Conservation (phyloP, 1,284 basidiomycete genomes). For the Trametes hirsuta region DNA sequence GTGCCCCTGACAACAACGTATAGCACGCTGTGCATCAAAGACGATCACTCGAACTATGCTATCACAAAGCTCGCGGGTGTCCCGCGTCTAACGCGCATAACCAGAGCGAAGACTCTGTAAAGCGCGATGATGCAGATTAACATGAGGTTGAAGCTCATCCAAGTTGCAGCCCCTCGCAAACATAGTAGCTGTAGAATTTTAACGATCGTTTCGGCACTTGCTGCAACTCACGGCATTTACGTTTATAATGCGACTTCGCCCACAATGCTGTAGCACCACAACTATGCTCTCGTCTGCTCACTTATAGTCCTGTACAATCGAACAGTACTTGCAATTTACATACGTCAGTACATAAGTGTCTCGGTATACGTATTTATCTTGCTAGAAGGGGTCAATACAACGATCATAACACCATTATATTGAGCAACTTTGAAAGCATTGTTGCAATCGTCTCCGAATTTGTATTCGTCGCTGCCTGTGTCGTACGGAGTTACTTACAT, state of each 20-base stretch:
- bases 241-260: background rate
- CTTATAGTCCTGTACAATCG: background rate
- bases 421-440: too few relatives aligned
- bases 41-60: constrained; percentile 52
- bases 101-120: constrained; percentile 26
- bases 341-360: background rate
- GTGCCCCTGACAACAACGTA: background rate
- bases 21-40: constrained; percentile 63
- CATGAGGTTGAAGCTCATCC: too few relatives aligned
- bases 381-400: too few relatives aligned
- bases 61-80: constrained; percentile 46
- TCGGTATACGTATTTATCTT: background rate
- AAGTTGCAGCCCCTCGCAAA: background rate
- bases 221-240: background rate
- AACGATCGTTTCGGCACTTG: background rate
- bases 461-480: too few relatives aligned
- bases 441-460: too few relatives aligned
- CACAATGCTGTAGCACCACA: background rate
- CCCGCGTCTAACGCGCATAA: constrained; percentile 39
- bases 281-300: background rate
- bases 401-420: too few relatives aligned
- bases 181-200: background rate
- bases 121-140: background rate
- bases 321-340: background rate
- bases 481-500: too few relatives aligned